These are phyloP conservation scores for Globisporangium megalacanthum DNA, from an alignment of 352 stramenopile species.

Conservation along the genomic window DNA sequence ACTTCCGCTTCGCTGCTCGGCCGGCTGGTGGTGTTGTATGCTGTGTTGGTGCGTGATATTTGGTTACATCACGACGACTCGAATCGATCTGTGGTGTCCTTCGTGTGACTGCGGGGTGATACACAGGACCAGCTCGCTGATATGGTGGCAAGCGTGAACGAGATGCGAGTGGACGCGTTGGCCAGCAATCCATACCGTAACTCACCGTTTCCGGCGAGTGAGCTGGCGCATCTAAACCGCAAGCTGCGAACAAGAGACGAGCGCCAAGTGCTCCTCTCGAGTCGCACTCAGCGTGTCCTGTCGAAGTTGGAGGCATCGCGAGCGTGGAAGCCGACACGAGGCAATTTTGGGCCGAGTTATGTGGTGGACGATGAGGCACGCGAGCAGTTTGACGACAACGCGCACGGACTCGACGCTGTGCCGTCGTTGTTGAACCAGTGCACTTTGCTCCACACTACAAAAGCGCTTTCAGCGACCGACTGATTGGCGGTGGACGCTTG, in stretches of 20 bases:
- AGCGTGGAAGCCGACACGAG: conserved; percentile 3
- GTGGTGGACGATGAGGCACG: background rate
- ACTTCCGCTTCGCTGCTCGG: background rate
- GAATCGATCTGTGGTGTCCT: background rate
- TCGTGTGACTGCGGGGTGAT: background rate
- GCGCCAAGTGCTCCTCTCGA: conserved; percentile 27
- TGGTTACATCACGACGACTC: background rate
- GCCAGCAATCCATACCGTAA: conserved; percentile 35
- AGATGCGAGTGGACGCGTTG: conserved; percentile 44
- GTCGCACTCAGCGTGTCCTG: conserved; percentile 27
- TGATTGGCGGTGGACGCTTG: conserved; percentile 2
- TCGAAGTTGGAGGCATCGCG: conserved; percentile 27
- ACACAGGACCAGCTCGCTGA: conserved; percentile 35
- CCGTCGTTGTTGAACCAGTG: background rate
- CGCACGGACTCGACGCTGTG: background rate
- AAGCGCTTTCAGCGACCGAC: background rate
- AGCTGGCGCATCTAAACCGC: conserved; percentile 19
- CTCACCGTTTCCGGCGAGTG: conserved; percentile 11
- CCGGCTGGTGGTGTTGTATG: background rate
- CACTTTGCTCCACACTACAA: background rate
- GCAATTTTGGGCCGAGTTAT: background rate
- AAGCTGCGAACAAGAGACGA: conserved; percentile 27
- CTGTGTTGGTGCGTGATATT: background rate
- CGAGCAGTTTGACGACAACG: background rate
- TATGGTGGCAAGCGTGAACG: conserved; percentile 23